A percentile compares a stretch with the other conserved stretches of the same genome.
These are phyloP conservation scores for Clavulina sp. DNA, from an alignment of 768 basidiomycete species.

Conservation along the genomic window DNA sequence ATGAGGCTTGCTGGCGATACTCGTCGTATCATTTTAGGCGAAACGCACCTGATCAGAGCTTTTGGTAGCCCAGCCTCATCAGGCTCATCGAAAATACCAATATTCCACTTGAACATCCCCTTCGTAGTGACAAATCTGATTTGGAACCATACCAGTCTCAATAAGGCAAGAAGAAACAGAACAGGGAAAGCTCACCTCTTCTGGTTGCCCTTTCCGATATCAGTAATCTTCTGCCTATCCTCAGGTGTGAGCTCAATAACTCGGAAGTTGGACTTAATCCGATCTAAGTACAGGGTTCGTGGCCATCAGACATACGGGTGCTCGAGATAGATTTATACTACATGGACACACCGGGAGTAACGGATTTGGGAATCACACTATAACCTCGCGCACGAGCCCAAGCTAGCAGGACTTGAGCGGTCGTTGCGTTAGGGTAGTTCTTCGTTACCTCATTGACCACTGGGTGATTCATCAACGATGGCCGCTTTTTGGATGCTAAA, in stretches of 20 bases:
- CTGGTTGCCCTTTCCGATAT: slow-evolving; percentile 31
- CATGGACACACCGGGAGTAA: slow-evolving; percentile 30
- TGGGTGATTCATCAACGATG: slow-evolving; percentile 19
- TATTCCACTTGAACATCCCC: slow-evolving; percentile 46
- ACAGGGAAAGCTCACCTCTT: slow-evolving; percentile 17
- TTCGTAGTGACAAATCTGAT: slow-evolving; percentile 42
- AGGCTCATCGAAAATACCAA: slow-evolving; percentile 51
- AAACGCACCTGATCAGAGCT: no score
- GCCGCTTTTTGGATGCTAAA: neutral
- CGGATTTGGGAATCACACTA: slow-evolving; percentile 76
- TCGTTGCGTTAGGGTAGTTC: slow-evolving; percentile 39
- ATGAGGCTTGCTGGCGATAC: no score
- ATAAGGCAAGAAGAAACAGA: neutral
- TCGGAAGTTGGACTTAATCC: slow-evolving; percentile 61
- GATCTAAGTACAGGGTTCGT: slow-evolving; percentile 20
- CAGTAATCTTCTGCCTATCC: slow-evolving; percentile 42
- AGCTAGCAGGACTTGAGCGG: slow-evolving; percentile 69
- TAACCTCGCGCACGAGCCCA: slow-evolving; percentile 63
- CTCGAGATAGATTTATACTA: slow-evolving; percentile 2
- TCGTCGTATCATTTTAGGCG: no score
- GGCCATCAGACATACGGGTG: neutral
- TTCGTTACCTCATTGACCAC: slow-evolving; percentile 43
- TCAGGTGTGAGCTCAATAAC: slow-evolving; percentile 48
- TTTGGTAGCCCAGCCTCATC: slow-evolving; percentile 33
- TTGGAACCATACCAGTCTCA: slow-evolving; percentile 46